Evolutionary conservation across 257 asterid species (phyloP).

Genomic region (Verbascum thapsus): DNA sequence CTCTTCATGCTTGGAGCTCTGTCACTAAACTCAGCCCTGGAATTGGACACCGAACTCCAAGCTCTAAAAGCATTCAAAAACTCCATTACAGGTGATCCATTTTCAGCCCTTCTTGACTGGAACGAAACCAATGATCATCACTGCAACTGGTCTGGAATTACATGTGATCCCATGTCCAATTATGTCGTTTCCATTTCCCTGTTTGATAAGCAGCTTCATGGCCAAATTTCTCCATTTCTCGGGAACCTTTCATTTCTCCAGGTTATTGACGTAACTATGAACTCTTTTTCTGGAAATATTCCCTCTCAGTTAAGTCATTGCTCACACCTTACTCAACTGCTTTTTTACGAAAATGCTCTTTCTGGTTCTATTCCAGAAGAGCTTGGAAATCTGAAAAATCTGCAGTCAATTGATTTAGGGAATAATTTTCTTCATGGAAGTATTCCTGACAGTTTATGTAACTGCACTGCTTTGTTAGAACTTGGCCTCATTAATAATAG

Average conservation of each 20-base stretch:
- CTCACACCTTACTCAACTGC: conserved; percentile 43
- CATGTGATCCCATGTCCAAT: conserved; percentile 42
- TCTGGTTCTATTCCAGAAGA: conserved; percentile 64
- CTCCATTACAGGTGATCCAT: conserved; percentile 52
- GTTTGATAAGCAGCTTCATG: conserved; percentile 49
- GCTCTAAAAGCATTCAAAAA: conserved; percentile 66
- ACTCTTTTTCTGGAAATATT: conserved; percentile 63
- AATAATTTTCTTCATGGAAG: conserved; percentile 55
- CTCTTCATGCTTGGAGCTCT: conserved; percentile 35
- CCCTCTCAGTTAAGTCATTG: conserved; percentile 58
- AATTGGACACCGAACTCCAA: conserved; percentile 40
- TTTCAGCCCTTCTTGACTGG: conserved; percentile 60
- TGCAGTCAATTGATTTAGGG: conserved; percentile 60
- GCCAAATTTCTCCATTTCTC: conserved; percentile 54
- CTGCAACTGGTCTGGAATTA: conserved; percentile 82
- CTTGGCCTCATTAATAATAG: conserved; percentile 54
- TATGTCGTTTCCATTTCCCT: conserved; percentile 59
- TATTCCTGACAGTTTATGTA: conserved; percentile 61
- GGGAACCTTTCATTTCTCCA: conserved; percentile 74
- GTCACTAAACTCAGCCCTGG: conserved; percentile 29
- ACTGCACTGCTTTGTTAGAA: conserved; percentile 53
- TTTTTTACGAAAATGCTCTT: conserved; percentile 51
- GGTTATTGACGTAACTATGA: conserved; percentile 71
- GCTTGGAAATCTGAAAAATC: conserved; percentile 49
- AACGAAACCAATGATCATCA: conserved; percentile 41